Evolutionary conservation across 768 basidiomycete species (phyloP).

Genomic region (Hygrophoropsis aurantiaca): DNA sequence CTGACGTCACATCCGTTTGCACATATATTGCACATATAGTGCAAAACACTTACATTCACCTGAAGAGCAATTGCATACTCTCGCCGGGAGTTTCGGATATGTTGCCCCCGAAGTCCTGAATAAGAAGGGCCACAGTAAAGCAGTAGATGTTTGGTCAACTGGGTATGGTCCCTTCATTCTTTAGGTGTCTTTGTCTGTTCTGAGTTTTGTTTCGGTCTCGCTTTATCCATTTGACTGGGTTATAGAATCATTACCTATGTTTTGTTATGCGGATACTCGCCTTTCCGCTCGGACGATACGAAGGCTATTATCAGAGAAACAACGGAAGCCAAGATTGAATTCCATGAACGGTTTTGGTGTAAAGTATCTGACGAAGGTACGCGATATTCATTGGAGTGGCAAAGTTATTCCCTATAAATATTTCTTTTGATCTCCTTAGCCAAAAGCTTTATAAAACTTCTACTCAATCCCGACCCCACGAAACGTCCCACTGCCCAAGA

Average conservation of each 20-base stretch:
- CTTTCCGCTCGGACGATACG: slow-evolving; percentile 84
- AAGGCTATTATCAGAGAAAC: slow-evolving; percentile 80
- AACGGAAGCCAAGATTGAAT: slow-evolving; percentile 80
- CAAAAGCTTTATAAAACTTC: slow-evolving; percentile 74
- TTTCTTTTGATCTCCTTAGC: slow-evolving; percentile 42
- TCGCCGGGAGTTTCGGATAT: slow-evolving; percentile 86
- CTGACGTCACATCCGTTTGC: background rate
- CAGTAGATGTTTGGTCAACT: slow-evolving; percentile 92
- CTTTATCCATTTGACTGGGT: background rate
- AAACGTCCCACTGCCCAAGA: slow-evolving; percentile 72
- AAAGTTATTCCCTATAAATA: no score
- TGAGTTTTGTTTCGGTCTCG: background rate
- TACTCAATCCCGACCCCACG: slow-evolving; percentile 71
- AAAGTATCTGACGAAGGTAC: slow-evolving; percentile 79
- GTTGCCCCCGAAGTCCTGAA: slow-evolving; percentile 88
- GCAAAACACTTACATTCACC: slow-evolving; percentile 79
- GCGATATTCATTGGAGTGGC: background rate
- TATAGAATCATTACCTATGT: slow-evolving; percentile 91
- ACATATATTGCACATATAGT: slow-evolving; percentile 35
- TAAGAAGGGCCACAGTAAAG: slow-evolving; percentile 83
- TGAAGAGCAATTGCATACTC: slow-evolving; percentile 65
- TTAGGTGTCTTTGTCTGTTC: slow-evolving; percentile 9
- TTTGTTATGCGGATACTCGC: slow-evolving; percentile 91
- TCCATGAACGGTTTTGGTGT: slow-evolving; percentile 94
- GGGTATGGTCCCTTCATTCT: no score